These are phyloP conservation scores for Eucalyptus sp. DNA, from an alignment of 345 rosid species.

Conservation along the genomic window DNA sequence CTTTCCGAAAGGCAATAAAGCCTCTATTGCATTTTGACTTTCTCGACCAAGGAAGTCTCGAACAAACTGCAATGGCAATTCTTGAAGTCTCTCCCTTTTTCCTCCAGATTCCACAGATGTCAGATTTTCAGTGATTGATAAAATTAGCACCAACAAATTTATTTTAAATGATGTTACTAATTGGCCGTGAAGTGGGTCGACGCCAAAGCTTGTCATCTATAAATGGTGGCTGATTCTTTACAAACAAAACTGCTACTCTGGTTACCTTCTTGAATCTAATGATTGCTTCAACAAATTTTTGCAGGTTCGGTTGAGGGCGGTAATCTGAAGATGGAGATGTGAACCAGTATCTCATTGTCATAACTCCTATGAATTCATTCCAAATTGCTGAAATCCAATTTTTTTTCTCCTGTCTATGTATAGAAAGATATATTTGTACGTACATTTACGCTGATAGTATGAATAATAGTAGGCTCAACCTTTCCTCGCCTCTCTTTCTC, in stretches of 20 bases:
- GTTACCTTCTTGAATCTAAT: neutral
- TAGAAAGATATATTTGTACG: neutral
- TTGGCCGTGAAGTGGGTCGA: neutral
- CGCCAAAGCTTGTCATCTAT: neutral
- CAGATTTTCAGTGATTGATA: neutral
- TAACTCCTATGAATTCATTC: neutral
- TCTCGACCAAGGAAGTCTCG: neutral
- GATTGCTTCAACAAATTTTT: neutral
- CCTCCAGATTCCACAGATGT: neutral
- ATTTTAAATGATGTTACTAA: neutral
- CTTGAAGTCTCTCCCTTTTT: neutral
- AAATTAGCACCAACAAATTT: neutral
- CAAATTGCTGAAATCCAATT: neutral
- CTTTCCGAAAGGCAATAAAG: neutral
- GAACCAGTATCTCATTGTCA: neutral
- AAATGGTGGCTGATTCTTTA: neutral
- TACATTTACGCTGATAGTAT: neutral
- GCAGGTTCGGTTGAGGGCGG: conserved; percentile 41
- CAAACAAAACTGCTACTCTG: neutral
- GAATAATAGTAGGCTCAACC: neutral
- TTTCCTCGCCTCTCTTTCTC: neutral
- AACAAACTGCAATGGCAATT: neutral
- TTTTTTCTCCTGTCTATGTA: neutral
- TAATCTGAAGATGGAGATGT: conserved; percentile 54
- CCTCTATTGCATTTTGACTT: neutral